phyloP scores from a whole-genome alignment of 805 yeast species.

The Cephaloascus albidus region DNA sequence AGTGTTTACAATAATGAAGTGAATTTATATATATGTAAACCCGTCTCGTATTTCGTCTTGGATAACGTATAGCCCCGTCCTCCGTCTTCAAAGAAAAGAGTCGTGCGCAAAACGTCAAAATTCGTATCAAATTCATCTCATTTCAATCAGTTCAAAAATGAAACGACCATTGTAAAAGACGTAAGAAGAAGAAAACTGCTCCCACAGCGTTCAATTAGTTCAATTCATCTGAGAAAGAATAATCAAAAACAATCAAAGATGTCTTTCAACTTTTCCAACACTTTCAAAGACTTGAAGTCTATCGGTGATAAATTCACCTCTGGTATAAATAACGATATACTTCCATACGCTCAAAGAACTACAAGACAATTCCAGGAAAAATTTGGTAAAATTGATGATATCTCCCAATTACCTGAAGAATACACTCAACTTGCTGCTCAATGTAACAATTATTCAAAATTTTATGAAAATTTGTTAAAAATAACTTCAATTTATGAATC shows the following conservation, averaged over 20 bases:
- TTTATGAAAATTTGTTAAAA: slow-evolving; percentile 31
- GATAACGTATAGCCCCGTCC: no score
- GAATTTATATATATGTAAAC: no score
- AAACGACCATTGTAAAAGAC: no score
- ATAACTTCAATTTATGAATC: slow-evolving; percentile 49
- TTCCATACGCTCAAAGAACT: slow-evolving; percentile 73
- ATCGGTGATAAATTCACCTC: slow-evolving; percentile 35
- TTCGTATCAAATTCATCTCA: no score
- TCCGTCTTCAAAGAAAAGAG: no score
- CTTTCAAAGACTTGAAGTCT: slow-evolving; percentile 29
- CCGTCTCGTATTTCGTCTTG: no score
- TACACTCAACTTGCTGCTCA: slow-evolving; percentile 40
- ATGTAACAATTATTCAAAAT: slow-evolving; percentile 29
- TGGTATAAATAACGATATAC: slow-evolving; percentile 43
- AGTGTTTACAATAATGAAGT: no score
- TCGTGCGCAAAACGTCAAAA: no score
- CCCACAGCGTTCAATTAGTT: no score
- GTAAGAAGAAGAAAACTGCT: no score
- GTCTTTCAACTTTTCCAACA: slow-evolving; percentile 32
- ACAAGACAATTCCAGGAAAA: slow-evolving; percentile 70
- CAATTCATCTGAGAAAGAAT: no score
- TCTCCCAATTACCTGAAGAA: slow-evolving; percentile 71
- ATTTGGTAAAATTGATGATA: slow-evolving; percentile 73
- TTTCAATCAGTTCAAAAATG: no score
- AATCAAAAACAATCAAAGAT: slow-evolving; percentile 8